Evolutionary conservation across 306 rosid species (phyloP).

Genomic region (Ziziphus jujuba): DNA sequence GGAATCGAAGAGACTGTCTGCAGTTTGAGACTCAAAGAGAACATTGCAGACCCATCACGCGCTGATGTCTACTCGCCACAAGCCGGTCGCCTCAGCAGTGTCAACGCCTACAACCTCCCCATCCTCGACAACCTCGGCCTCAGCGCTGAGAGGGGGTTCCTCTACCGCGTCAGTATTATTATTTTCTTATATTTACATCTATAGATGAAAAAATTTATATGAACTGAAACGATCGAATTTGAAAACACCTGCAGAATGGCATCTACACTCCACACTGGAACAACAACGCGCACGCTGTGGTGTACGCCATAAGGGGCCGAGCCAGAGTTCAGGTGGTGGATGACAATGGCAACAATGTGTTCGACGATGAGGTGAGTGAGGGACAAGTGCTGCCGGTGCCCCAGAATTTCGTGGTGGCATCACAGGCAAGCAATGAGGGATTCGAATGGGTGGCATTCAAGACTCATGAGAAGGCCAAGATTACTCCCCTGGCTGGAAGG

Average conservation of each 20-base stretch:
- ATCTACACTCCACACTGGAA: conserved; percentile 64
- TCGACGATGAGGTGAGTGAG: conserved; percentile 33
- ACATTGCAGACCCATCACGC: conserved; percentile 21
- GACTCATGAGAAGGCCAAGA: conserved; percentile 42
- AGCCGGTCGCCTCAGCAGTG: conserved; percentile 29
- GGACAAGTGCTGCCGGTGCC: conserved; percentile 51
- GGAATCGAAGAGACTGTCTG: conserved; percentile 37
- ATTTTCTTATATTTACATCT: no score
- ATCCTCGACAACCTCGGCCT: conserved; percentile 23
- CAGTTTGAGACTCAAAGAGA: conserved; percentile 20
- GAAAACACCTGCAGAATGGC: conserved; percentile 41
- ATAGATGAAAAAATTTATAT: no score
- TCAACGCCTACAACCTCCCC: conserved; percentile 32
- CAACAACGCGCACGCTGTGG: conserved; percentile 48
- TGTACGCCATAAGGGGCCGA: conserved; percentile 46
- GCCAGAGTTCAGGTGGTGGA: conserved; percentile 59
- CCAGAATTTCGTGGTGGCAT: conserved; percentile 53
- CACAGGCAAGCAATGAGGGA: conserved; percentile 33
- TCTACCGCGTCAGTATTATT: conserved; percentile 21
- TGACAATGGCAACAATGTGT: conserved; percentile 38
- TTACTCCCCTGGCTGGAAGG: conserved; percentile 43
- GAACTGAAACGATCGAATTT: no score
- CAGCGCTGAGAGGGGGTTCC: conserved; percentile 34
- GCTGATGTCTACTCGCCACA: conserved; percentile 31
- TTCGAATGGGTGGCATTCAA: conserved; percentile 53